A percentile compares a stretch with the other conserved stretches of the same genome.
These are phyloP conservation scores for Botrytis fabae DNA, from an alignment of 2,329 filamentous ascomycete species.

Conservation along the genomic window DNA sequence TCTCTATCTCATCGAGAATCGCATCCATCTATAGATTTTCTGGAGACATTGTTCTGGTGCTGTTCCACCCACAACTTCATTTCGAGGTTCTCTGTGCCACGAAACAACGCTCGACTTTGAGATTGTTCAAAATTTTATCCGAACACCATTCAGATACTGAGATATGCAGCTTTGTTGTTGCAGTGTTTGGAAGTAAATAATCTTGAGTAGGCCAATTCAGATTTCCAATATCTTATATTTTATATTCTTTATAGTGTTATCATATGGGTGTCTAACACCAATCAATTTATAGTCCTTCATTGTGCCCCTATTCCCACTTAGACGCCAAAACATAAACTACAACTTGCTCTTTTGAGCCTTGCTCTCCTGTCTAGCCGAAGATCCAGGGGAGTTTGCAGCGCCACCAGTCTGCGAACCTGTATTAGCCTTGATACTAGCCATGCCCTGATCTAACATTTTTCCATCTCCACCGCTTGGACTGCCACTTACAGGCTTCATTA, in stretches of 20 bases:
- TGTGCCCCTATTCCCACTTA: not conserved
- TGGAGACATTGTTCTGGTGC: not conserved
- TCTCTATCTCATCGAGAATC: not conserved
- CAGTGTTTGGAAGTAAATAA: not conserved
- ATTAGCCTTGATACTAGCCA: conserved; percentile 20
- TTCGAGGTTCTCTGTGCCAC: not conserved
- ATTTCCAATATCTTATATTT: not conserved
- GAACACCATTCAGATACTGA: not conserved
- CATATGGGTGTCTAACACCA: not conserved
- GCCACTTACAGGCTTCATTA: conserved; percentile 52
- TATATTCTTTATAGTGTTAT: not conserved
- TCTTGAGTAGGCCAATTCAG: not conserved
- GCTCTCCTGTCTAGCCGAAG: conserved; percentile 17
- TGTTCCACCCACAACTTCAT: not conserved
- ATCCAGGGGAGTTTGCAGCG: conserved; percentile 13
- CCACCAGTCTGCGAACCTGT: conserved; percentile 10
- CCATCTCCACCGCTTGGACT: conserved; percentile 34
- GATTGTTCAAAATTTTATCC: not conserved
- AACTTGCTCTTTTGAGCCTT: conserved; percentile 23
- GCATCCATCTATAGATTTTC: not conserved
- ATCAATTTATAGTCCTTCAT: not conserved
- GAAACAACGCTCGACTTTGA: not conserved
- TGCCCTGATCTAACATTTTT: conserved; percentile 21
- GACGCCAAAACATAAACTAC: conserved; percentile 6
- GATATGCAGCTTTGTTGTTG: not conserved